Percentiles rank a stretch among this genome's conserved stretches.
These are phyloP conservation scores for Limtongia smithiae DNA, from an alignment of 805 yeast species.

Conservation along the genomic window DNA sequence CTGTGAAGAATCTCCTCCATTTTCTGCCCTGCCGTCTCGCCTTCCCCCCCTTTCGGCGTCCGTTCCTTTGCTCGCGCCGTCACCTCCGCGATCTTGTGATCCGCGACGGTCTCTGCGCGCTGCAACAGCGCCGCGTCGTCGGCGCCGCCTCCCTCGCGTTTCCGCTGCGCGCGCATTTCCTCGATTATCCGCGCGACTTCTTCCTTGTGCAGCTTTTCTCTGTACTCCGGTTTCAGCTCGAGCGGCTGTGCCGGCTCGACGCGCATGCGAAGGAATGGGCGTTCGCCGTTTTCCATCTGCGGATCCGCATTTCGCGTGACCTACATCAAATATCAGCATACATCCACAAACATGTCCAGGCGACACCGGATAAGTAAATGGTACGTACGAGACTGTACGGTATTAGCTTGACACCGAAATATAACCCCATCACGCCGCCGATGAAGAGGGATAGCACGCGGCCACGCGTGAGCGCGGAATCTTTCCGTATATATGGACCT, in stretches of 20 bases:
- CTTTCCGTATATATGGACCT: constrained; percentile 3
- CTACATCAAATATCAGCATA: too few relatives aligned
- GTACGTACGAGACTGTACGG: constrained; percentile 2
- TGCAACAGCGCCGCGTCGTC: too few relatives aligned
- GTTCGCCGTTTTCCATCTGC: not conserved
- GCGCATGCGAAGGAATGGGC: not conserved
- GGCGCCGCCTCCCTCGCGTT: too few relatives aligned
- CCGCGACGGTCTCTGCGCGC: not conserved
- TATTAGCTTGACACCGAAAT: constrained; percentile 2
- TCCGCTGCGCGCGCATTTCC: constrained; percentile 2
- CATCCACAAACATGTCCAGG: too few relatives aligned
- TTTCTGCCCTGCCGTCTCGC: not conserved
- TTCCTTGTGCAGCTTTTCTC: not conserved
- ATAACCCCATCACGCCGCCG: constrained; percentile 4
- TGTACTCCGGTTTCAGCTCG: constrained; percentile 4
- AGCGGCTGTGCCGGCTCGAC: constrained; percentile 3
- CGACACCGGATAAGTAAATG: too few relatives aligned
- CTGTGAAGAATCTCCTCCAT: not conserved
- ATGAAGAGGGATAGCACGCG: constrained; percentile 3
- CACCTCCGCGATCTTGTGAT: not conserved
- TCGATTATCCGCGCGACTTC: constrained; percentile 4
- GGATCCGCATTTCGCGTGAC: not conserved
- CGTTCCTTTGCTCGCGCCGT: not conserved
- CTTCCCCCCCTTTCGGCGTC: not conserved
- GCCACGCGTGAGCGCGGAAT: constrained; percentile 2